Base-by-base conservation (phyloP, 805 yeast species). In the Saccharomycopsis amapae region DNA sequence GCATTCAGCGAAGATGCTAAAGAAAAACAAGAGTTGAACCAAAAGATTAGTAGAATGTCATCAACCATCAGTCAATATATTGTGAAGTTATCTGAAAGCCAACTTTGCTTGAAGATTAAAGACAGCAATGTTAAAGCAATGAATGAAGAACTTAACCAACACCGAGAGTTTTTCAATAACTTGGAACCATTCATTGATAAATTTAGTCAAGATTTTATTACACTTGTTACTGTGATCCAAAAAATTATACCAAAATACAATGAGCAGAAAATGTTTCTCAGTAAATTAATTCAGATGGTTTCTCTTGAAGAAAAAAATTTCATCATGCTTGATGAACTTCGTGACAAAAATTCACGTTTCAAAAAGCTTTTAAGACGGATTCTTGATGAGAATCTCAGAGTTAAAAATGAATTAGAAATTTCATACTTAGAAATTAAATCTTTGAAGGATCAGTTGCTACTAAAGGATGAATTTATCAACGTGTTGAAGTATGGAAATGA, bases 381-480 rank as follows among this genome's bases (percentile, higher is more conserved):
- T 6, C 3, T 48, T 1, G 41, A 48, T 5, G 53, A 49, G 17
- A 46, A 49, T 30, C 10, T 38, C 4, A 32, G 18, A 6, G 20
- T 49, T n/a, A 46, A 37, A 24, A 36, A 43, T 20, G 48, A 49
- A 19, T 36, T 46, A 18, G 45, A 38, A 15, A 5, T 46, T n/a
- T 24, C 22, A 24, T 20, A 3, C 24, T 47, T 39, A 20, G 50
- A 49, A 30, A 7, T 40, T 4, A 17, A 18, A 4, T 22, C 35
- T 13, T 40, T 46, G 2, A 49, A 43, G 15, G 19, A 40, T 17
- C 50, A 49, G 30, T 4, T 40, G 10, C 26, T 20, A 6, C 33
- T 49, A 28, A 46, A 44, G 18, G 50, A 46, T 20, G 53, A 49
- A 12, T 31, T 46, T 17, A 35, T 49, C 15, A 19, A 15, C 13